Conservation (phyloP, 1,139 yeast genomes). For the Hanseniaspora sp. region DNA sequence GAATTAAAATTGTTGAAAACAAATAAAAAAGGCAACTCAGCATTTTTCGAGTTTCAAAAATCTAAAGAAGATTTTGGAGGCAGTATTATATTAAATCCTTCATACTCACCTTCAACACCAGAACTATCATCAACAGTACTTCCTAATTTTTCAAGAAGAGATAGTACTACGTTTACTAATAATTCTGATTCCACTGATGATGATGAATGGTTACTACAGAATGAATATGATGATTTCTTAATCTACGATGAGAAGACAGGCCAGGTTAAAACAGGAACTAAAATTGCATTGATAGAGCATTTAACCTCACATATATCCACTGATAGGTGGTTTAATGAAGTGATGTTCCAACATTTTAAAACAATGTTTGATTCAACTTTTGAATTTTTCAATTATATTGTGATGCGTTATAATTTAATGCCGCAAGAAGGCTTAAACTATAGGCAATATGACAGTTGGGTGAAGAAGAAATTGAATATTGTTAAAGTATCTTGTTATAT, state of each 20-base stretch:
- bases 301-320: conserved; percentile 66
- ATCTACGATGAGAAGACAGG: conserved; percentile 59
- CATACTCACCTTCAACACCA: not conserved
- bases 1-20: not conserved
- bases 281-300: conserved; percentile 69
- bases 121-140: too few species aligned
- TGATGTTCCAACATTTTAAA: conserved; percentile 64
- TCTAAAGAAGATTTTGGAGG: not conserved
- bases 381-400: conserved; percentile 51
- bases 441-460: conserved; percentile 77
- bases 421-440: conserved; percentile 84
- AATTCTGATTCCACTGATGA: conserved; percentile 20
- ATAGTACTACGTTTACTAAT: too few species aligned
- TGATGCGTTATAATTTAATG: conserved; percentile 54
- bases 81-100: not conserved
- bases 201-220: conserved; percentile 70
- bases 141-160: too few species aligned
- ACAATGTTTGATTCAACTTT: conserved; percentile 58
- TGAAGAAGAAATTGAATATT: conserved; percentile 53
- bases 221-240: conserved; percentile 65
- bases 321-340: conserved; percentile 58
- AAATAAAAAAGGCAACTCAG: not conserved
- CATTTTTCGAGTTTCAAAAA: not conserved
- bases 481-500: conserved; percentile 60
- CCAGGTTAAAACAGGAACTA: conserved; percentile 73